A percentile compares a stretch with the other conserved stretches of the same genome.
These are phyloP conservation scores for Glomus cerebriforme DNA, from an alignment of 192 early-diverging fungal genomes.

Conservation along the genomic window DNA sequence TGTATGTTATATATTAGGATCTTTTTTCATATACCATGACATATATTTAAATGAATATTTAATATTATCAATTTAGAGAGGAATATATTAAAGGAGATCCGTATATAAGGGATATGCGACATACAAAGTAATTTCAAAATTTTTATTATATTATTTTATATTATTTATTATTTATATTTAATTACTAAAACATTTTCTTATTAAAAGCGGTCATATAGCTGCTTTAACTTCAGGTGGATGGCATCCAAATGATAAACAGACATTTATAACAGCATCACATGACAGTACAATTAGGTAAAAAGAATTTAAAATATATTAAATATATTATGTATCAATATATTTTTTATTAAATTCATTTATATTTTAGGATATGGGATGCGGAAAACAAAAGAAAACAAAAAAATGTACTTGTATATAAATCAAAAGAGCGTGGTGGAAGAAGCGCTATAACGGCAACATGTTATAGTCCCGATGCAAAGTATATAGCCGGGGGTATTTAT, in stretches of 20 bases:
- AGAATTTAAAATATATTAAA: not conserved
- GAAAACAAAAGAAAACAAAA: conserved; percentile 71
- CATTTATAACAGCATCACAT: conserved; percentile 76
- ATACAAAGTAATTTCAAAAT: conserved; percentile 53
- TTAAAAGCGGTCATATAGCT: conserved; percentile 76
- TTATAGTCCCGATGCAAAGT: conserved; percentile 71
- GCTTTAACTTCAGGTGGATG: conserved; percentile 77
- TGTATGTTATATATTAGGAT: conserved; percentile 39
- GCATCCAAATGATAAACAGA: conserved; percentile 67
- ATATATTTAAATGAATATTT: not conserved
- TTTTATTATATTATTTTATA: too few relatives aligned
- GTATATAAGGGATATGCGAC: conserved; percentile 86
- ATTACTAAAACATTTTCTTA: not conserved
- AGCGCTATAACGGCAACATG: conserved; percentile 69
- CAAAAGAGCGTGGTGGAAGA: conserved; percentile 67
- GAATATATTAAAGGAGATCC: conserved; percentile 91
- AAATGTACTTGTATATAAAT: conserved; percentile 76
- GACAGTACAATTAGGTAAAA: conserved; percentile 77
- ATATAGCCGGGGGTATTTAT: conserved; percentile 62
- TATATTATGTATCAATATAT: not conserved
- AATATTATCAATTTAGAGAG: conserved; percentile 19
- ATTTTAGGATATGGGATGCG: conserved; percentile 76
- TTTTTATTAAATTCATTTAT: conserved; percentile 7
- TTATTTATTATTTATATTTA: not conserved
- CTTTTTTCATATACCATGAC: too few relatives aligned